Evolutionary conservation across 1,284 basidiomycete genomes (phyloP), one percentile per base, ranked within the genome.

Genomic region (Ganoderma multipileum): DNA sequence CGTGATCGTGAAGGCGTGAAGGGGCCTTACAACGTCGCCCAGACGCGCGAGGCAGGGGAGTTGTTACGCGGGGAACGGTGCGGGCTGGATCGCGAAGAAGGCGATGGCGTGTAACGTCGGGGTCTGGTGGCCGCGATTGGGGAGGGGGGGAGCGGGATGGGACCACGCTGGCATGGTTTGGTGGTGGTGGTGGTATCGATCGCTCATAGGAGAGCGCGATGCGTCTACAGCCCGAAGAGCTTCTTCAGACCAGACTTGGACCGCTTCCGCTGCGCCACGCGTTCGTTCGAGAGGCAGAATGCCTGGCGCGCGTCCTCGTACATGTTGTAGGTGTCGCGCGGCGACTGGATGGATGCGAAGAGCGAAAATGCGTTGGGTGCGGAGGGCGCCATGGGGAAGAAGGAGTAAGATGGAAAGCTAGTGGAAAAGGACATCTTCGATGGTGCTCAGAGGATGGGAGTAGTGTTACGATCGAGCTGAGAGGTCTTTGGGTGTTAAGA

Each of bases 361-460:
- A 77, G 67, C 63, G 54, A 61, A 69, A 77, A 76, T 11, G 73
- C 73, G 65, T 74, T 71, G n/a, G 71, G 72, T 20, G 73, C 64
- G 30, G 72, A 52, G 47, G 70, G 59, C n/a, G 72, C 50, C 54
- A 68, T 64, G 69, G 71, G 68, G 33, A 33, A 33, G 33, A 33
- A 33, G 33, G 33, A 5, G 33, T 33, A 33, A 5, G 33, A 33
- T 3, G 33, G 33, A 33, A 8, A 33, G 33, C 33, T 33, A 8
- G 33, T 33, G 33, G 33, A 33, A 8, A 33, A 33, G 33, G 33
- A 33, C 33, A 33, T 33, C 33, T 67, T 67, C 33, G 60, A 52
- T 8, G 18, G n/a, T 23, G 41, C 11, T 38, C 30, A 18, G 60
- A 30, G 60, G 60, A 44, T 28, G 20, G 5, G 16, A 39, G 57